Base-by-base conservation (phyloP, 2,329 filamentous ascomycete species). In the Penicillium paneum region DNA sequence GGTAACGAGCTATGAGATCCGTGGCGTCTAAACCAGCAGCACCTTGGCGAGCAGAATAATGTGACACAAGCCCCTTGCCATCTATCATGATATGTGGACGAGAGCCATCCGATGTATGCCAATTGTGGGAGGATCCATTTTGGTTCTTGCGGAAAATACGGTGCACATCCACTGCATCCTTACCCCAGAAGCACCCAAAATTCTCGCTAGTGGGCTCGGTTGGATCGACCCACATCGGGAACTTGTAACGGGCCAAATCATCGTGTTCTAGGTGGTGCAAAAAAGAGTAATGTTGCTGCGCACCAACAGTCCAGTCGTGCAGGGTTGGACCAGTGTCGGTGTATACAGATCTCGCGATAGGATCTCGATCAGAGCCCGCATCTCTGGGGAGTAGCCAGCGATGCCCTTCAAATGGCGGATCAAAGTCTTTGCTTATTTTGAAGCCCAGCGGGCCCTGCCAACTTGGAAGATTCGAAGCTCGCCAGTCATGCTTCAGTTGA, bases 1-100 rank as follows among this genome's bases (percentile, higher is more conserved):
- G 73, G 63, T 83, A 84, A 31, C 82, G 72, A 35, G 78, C 74
- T 8, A 85, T 67, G 15, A 84, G 69, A 61, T 85, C 81, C 0
- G 82, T 83, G 47, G 72, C 69, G n/a, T 76, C 74, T 51, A 83
- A 52, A 8, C 74, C 72, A 8, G 69, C 62, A 56, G 78, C 74
- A 8, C 55, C 63, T 24, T 71, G 72, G 11, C 68, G 71, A 50
- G 80, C 80, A 56, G 77, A 78, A 61, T 81, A 84, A 65, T 84
- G 81, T 5, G 76, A 77, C 3, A 78, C 81, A 8, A 84, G 65
- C 1, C 79, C 78, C 52, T 78, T 76, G 5, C 80, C 81, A 64
- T 84, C 80, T 15, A 83, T 79, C 15, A 80, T 72, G 32, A 80
- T 76, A 43, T 60, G 52, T 13, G 59, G 58, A 19, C 46, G 53